phyloP scores from a whole-genome alignment of 139 green algal species.

The Volvox reticuliferus region DNA sequence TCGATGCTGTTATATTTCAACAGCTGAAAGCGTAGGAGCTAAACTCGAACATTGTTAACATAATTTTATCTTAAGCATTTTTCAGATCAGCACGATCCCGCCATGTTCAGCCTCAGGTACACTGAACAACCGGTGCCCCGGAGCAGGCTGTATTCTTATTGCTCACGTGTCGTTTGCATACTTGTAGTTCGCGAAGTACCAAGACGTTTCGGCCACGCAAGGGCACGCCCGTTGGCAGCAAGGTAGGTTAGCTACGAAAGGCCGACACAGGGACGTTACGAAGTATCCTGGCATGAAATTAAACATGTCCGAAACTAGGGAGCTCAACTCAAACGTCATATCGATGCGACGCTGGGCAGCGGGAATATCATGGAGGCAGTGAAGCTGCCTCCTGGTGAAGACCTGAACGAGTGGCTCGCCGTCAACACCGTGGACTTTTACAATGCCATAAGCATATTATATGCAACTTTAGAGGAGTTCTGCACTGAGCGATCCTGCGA shows the following conservation, averaged over 20 bases:
- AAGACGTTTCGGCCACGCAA: slow-evolving; percentile 89
- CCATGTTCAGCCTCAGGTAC: slow-evolving; percentile 5
- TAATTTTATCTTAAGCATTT: no score
- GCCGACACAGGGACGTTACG: no score
- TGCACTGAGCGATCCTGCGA: slow-evolving; percentile 93
- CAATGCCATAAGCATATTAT: slow-evolving; percentile 97
- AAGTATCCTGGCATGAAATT: no score
- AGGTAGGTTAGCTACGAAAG: slow-evolving; percentile 61
- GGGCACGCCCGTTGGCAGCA: slow-evolving; percentile 84
- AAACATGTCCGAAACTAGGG: slow-evolving; percentile 63
- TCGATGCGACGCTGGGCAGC: slow-evolving; percentile 91
- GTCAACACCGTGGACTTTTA: slow-evolving; percentile 93
- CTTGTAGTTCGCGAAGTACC: slow-evolving; percentile 49
- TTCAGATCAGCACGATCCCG: neutral
- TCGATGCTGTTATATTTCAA: no score
- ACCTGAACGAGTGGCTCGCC: slow-evolving; percentile 78
- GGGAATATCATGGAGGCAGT: slow-evolving; percentile 90
- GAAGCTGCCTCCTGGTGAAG: slow-evolving; percentile 87
- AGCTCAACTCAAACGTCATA: slow-evolving; percentile 90
- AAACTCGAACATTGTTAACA: no score
- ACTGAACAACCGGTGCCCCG: neutral
- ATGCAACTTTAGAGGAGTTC: slow-evolving; percentile 93
- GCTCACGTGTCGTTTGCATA: neutral
- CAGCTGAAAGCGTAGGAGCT: no score
- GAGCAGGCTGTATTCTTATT: neutral